Percentiles rank a stretch among this genome's conserved stretches.
Evolutionary conservation across 1,284 basidiomycete genomes (phyloP).

Genomic region (Phellopilus nigrolimitatus): DNA sequence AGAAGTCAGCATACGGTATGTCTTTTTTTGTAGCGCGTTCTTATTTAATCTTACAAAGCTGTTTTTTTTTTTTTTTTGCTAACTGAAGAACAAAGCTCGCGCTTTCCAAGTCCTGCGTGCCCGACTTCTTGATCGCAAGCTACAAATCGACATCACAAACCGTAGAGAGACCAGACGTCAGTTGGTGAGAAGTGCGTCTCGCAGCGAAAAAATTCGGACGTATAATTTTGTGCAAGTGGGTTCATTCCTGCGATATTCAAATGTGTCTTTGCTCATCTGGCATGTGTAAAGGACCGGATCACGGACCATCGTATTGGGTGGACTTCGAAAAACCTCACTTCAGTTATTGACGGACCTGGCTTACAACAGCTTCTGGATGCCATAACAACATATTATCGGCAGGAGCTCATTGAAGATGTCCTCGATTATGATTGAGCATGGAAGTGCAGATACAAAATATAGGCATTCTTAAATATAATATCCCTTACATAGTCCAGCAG

Average conservation of each 20-base stretch:
- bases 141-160: constrained; percentile 64
- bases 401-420: constrained; percentile 64
- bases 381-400: constrained; percentile 60
- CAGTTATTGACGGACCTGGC: constrained; percentile 77
- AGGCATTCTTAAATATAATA: background rate
- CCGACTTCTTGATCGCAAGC: constrained; percentile 75
- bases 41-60: background rate
- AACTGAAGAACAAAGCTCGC: constrained; percentile 71
- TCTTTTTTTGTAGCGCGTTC: background rate
- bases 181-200: constrained; percentile 75
- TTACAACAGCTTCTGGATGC: constrained; percentile 61
- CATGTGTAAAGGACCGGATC: constrained; percentile 64
- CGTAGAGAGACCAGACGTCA: constrained; percentile 65
- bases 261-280: background rate
- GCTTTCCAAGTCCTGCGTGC: constrained; percentile 86
- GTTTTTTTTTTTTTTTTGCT: constrained; percentile 5
- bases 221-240: constrained; percentile 86
- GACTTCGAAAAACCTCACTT: constrained; percentile 67
- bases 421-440: constrained; percentile 31
- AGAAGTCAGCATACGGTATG: constrained; percentile 89
- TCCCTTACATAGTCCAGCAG: background rate
- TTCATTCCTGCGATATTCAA: constrained; percentile 7
- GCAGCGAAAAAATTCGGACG: constrained; percentile 90
- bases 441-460: background rate
- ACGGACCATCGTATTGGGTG: constrained; percentile 89